A percentile compares a stretch with the other conserved stretches of the same genome.
phyloP scores from a whole-genome alignment of 2,329 filamentous ascomycete species.

The Beauveria caledonica region DNA sequence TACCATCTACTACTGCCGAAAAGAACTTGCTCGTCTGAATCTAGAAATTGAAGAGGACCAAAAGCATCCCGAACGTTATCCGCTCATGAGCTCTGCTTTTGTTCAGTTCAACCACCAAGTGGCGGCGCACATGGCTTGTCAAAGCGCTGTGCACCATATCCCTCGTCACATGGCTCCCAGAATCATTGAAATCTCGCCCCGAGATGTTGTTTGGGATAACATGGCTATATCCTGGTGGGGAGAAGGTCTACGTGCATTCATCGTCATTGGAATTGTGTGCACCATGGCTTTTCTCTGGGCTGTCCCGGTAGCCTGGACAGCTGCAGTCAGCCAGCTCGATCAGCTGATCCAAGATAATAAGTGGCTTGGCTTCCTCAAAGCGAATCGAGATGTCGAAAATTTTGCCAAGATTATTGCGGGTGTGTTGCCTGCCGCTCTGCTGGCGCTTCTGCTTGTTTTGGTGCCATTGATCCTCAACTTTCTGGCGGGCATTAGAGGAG shows the following conservation, averaged over 20 bases:
- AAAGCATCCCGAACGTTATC: constrained; percentile 73
- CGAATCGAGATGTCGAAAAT: constrained; percentile 51
- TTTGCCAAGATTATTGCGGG: constrained; percentile 63
- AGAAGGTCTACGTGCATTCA: constrained; percentile 61
- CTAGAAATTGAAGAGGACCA: constrained; percentile 89
- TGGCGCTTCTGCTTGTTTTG: constrained; percentile 70
- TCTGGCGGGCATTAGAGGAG: constrained; percentile 65
- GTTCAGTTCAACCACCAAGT: constrained; percentile 98
- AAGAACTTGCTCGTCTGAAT: constrained; percentile 79
- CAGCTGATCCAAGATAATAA: constrained; percentile 54
- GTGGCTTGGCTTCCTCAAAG: constrained; percentile 64
- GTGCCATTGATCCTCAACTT: constrained; percentile 72
- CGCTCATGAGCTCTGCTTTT: constrained; percentile 91
- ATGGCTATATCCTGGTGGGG: constrained; percentile 96
- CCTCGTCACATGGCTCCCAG: constrained; percentile 91
- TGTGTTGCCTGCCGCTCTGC: constrained; percentile 71
- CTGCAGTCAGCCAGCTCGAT: constrained; percentile 69
- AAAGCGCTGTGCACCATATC: constrained; percentile 81
- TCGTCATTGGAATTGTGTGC: constrained; percentile 57
- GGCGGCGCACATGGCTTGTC: constrained; percentile 95
- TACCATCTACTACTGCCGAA: constrained; percentile 84
- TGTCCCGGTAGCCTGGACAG: constrained; percentile 82
- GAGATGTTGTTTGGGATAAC: constrained; percentile 93
- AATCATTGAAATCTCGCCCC: constrained; percentile 85
- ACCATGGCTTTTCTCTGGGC: constrained; percentile 85